phyloP scores from a whole-genome alignment of 2,329 filamentous ascomycete species.

The Ceratocystis eucalypticola region DNA sequence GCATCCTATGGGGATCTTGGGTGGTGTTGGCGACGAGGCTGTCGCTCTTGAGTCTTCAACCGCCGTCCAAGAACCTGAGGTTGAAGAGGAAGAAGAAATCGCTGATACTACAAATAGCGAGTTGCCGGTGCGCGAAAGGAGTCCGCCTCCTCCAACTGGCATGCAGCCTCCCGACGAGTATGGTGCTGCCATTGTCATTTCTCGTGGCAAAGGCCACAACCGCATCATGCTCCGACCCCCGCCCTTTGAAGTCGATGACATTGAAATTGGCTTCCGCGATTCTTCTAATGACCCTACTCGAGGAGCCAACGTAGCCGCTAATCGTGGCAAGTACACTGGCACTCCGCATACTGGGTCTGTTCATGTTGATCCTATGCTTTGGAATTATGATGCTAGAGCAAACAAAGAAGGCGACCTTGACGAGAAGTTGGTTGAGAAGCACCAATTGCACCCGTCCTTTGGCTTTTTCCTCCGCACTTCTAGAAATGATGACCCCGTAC shows the following conservation, averaged over 20 bases:
- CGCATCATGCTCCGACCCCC: conserved; percentile 39
- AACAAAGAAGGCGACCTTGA: conserved; percentile 39
- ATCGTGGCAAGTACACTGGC: conserved; percentile 40
- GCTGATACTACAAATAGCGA: conserved; percentile 19
- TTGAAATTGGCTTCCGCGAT: conserved; percentile 47
- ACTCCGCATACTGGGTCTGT: conserved; percentile 40
- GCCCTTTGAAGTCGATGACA: conserved; percentile 35
- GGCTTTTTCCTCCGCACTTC: conserved; percentile 40
- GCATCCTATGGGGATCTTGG: conserved; percentile 27
- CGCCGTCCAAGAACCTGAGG: conserved; percentile 16
- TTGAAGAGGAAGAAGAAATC: conserved; percentile 15
- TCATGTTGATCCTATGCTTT: conserved; percentile 42
- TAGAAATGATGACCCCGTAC: conserved; percentile 30
- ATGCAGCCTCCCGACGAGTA: conserved; percentile 37
- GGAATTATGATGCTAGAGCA: conserved; percentile 39
- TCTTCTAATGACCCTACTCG: conserved; percentile 43
- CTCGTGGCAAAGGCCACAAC: conserved; percentile 34
- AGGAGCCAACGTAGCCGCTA: conserved; percentile 21
- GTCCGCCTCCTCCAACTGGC: conserved; percentile 29
- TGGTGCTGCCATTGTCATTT: conserved; percentile 37
- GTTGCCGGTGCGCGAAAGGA: conserved; percentile 28
- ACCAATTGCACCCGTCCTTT: conserved; percentile 39
- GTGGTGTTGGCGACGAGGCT: conserved; percentile 16
- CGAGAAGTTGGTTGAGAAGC: conserved; percentile 35
- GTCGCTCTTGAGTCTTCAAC: conserved; percentile 17